Conservation (phyloP, 164 flowering plant species). For the Aristolochia californica region DNA sequence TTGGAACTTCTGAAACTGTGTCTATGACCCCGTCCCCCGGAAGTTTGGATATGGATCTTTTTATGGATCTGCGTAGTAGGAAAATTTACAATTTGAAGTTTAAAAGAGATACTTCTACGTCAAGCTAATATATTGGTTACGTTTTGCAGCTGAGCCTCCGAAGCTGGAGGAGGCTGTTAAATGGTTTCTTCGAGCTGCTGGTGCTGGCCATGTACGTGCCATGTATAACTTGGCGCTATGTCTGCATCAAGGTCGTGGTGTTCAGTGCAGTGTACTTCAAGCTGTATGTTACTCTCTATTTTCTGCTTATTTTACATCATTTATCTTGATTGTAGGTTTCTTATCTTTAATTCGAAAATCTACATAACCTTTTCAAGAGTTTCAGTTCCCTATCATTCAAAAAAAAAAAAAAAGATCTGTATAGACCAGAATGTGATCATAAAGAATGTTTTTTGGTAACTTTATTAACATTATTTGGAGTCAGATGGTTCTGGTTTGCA, state of each 20-base stretch:
- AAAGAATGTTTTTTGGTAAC: too few species aligned
- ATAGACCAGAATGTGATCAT: too few species aligned
- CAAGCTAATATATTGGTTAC: background rate
- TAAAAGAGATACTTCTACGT: background rate
- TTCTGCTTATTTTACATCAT: too few species aligned
- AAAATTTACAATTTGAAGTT: background rate
- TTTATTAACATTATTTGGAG: too few species aligned
- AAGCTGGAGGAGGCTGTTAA: slow-evolving; percentile 54
- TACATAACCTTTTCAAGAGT: too few species aligned
- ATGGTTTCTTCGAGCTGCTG: slow-evolving; percentile 55
- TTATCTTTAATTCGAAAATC: too few species aligned
- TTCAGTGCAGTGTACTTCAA: slow-evolving; percentile 34
- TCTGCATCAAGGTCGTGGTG: slow-evolving; percentile 71
- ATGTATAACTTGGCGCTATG: slow-evolving; percentile 93
- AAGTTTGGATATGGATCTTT: background rate
- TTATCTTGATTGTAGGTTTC: too few species aligned
- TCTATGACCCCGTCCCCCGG: background rate
- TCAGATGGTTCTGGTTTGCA: too few species aligned
- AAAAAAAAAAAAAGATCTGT: too few species aligned
- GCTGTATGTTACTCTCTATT: slow-evolving; percentile 44
- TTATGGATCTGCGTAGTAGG: background rate
- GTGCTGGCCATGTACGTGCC: slow-evolving; percentile 68
- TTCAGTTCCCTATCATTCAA: too few species aligned
- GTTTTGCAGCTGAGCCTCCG: slow-evolving; percentile 58
- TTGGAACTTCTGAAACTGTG: too few species aligned